phyloP scores from a whole-genome alignment of 78 protist genomes.

The Protostelium mycophagum region DNA sequence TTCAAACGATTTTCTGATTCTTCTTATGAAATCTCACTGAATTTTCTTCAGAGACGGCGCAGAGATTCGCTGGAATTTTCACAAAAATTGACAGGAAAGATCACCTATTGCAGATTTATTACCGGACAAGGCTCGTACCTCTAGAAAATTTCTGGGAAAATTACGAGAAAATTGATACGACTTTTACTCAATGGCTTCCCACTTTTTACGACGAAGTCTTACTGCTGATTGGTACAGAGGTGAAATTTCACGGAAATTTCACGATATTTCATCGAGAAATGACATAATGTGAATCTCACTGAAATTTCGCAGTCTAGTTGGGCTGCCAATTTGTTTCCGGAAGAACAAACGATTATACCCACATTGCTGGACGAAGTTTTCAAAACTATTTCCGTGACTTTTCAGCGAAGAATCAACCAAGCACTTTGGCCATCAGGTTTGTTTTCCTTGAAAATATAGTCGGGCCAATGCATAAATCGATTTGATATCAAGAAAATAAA shows the following conservation, averaged over 20 bases:
- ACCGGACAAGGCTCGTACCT: background rate
- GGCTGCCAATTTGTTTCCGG: background rate
- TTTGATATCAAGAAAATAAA: background rate
- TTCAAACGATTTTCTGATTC: no score
- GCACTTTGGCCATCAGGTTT: no score
- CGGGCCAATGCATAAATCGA: background rate
- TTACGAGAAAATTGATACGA: background rate
- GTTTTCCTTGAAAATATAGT: no score
- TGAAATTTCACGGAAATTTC: no score
- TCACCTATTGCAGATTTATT: background rate
- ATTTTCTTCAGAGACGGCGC: background rate
- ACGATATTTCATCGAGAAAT: background rate
- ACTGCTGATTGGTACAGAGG: background rate
- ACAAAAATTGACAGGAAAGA: background rate
- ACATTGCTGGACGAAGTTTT: background rate
- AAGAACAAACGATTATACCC: background rate
- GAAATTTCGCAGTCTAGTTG: background rate
- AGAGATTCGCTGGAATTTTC: background rate
- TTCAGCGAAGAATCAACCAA: background rate
- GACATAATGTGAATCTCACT: background rate
- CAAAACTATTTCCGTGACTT: background rate
- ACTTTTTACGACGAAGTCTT: background rate
- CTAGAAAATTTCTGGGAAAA: background rate
- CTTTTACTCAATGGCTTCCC: background rate
- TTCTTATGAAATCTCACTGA: no score